Conservation (phyloP, 441 rosid species). For the Lepidium campestre region DNA sequence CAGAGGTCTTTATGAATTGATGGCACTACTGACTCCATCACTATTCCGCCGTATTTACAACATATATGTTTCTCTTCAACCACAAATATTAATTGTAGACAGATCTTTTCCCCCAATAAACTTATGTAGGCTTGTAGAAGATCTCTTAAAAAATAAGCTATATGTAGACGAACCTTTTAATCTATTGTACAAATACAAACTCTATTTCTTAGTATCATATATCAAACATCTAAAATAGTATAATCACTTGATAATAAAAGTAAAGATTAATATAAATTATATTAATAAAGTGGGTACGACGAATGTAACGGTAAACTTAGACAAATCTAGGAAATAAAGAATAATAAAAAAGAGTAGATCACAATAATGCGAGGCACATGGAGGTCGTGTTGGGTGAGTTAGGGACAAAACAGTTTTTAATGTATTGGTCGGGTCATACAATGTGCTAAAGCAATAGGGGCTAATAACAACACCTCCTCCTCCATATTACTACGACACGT, state of each 20-base stretch:
- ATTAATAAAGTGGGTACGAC: slow-evolving; percentile 1
- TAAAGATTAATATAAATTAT: not conserved
- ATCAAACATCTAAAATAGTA: not conserved
- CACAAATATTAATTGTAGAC: no score
- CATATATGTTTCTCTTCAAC: not conserved
- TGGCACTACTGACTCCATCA: not conserved
- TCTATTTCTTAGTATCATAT: not conserved
- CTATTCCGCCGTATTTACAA: not conserved
- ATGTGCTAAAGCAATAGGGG: slow-evolving; percentile 8
- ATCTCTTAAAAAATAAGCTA: not conserved
- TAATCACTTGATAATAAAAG: not conserved
- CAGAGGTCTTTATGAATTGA: not conserved
- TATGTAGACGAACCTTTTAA: no score
- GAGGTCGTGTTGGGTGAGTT: slow-evolving; percentile 26
- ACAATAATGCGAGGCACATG: slow-evolving; percentile 26
- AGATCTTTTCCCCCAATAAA: not conserved
- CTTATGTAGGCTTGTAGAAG: not conserved
- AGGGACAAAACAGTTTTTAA: slow-evolving; percentile 27
- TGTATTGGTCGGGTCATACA: slow-evolving; percentile 15
- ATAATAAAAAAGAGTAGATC: not conserved
- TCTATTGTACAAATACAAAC: not conserved
- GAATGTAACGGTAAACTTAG: not conserved
- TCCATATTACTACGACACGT: slow-evolving; percentile 14
- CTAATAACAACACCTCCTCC: slow-evolving; percentile 10
- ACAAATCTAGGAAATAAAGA: not conserved